Conservation (phyloP, 2,329 filamentous ascomycete genomes). For the Rhynchosporium agropyri region DNA sequence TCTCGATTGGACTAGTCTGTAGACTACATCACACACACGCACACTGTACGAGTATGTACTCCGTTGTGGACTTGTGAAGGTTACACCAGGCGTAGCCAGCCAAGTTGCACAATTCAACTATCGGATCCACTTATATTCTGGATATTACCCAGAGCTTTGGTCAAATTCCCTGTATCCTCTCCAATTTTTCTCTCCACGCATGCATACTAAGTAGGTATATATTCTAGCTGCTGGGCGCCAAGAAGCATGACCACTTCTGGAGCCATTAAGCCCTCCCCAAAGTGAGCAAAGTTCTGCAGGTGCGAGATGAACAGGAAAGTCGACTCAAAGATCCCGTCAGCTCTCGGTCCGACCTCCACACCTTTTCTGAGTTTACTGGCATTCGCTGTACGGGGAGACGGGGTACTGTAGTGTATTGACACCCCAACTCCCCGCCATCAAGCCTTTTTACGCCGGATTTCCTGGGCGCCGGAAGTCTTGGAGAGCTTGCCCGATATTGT, state of each 20-base stretch:
- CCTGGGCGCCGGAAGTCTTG: slow-evolving; percentile 9
- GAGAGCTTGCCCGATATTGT: slow-evolving; percentile 12
- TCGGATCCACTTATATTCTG: neutral
- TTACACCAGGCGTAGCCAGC: neutral
- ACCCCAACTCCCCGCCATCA: neutral
- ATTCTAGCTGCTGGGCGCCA: slow-evolving; percentile 11
- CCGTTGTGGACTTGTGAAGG: neutral
- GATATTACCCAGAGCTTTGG: neutral
- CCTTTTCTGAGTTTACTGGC: neutral
- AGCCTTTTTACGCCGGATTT: neutral
- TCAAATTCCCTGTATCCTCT: neutral
- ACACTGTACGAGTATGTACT: neutral
- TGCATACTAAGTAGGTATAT: neutral
- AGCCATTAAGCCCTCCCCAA: too few species aligned
- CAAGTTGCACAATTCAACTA: neutral
- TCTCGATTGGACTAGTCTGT: neutral
- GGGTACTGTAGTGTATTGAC: neutral
- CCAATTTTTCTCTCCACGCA: too few species aligned
- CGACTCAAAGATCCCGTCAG: neutral
- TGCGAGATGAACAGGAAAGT: slow-evolving; percentile 6
- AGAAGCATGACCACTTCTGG: slow-evolving; percentile 7
- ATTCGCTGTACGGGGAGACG: too few species aligned
- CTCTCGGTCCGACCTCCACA: slow-evolving; percentile 10
- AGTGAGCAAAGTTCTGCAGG: neutral
- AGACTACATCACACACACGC: neutral